Evolutionary conservation across 1,284 basidiomycete genomes (phyloP).

Genomic region (Heterobasidion parviporum): DNA sequence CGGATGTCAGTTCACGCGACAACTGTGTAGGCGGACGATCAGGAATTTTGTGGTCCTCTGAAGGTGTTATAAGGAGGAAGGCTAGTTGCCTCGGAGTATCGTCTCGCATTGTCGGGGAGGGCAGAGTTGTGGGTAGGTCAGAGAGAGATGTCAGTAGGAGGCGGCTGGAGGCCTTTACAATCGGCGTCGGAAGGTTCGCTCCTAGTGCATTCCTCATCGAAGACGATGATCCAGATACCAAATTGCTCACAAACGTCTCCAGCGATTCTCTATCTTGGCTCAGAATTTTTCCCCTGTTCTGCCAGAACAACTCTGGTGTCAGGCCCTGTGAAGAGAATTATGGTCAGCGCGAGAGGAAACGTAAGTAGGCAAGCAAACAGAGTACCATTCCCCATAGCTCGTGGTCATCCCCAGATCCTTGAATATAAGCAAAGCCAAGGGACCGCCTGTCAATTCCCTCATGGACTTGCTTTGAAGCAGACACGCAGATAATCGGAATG

Average conservation of each 20-base stretch:
- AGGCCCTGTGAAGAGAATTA: conserved; percentile 40
- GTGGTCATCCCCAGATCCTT: conserved; percentile 87
- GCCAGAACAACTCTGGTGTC: conserved; percentile 71
- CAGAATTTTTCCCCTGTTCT: conserved; percentile 43
- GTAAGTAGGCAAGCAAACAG: no score
- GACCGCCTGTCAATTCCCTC: conserved; percentile 50
- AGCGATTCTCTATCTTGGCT: conserved; percentile 36
- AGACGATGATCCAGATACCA: conserved; percentile 25
- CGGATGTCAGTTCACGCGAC: not conserved
- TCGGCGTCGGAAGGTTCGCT: conserved; percentile 14
- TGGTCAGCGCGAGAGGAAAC: not conserved
- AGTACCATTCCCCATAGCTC: conserved; percentile 75
- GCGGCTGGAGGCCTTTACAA: conserved; percentile 15
- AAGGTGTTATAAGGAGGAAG: conserved; percentile 6
- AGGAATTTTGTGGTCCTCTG: not conserved
- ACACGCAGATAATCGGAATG: conserved; percentile 68
- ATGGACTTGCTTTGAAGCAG: conserved; percentile 61
- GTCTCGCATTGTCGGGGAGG: not conserved
- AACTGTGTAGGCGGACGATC: not conserved
- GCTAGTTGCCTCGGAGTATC: not conserved
- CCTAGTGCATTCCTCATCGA: conserved; percentile 9
- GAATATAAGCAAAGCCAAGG: conserved; percentile 70
- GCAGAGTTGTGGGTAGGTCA: conserved; percentile 17
- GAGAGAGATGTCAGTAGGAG: conserved; percentile 15
- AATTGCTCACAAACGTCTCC: conserved; percentile 32